Evolutionary conservation across 176 grass and related monocot species (phyloP).

Genomic region (Ensete ventricosum): DNA sequence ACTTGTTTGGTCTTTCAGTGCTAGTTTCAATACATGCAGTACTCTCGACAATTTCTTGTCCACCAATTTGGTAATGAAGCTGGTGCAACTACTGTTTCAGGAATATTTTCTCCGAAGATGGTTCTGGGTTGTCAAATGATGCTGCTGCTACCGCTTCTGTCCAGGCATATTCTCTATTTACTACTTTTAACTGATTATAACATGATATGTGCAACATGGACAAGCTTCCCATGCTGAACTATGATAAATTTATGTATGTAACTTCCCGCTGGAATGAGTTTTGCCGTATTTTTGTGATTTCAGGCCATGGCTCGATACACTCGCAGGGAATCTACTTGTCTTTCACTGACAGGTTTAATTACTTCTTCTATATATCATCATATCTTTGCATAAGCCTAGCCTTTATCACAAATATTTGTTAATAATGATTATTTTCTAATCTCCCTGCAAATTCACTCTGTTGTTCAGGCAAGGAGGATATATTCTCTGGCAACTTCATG

Average conservation of each 20-base stretch:
- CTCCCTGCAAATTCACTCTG: background rate
- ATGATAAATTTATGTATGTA: background rate
- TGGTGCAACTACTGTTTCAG: slow-evolving; percentile 33
- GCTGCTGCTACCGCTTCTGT: slow-evolving; percentile 46
- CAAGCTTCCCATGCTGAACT: background rate
- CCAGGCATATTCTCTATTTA: slow-evolving; percentile 41
- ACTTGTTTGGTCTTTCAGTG: background rate
- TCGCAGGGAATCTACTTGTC: slow-evolving; percentile 74
- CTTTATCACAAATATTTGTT: background rate
- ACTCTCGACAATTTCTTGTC: slow-evolving; percentile 4
- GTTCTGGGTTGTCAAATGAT: slow-evolving; percentile 43
- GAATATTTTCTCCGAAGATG: slow-evolving; percentile 87
- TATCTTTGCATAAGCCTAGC: background rate
- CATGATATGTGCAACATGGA: background rate
- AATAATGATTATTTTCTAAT: background rate
- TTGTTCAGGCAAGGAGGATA: slow-evolving; percentile 61
- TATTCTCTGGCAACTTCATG: slow-evolving; percentile 84
- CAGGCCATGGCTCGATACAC: slow-evolving; percentile 89
- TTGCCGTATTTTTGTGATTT: slow-evolving; percentile 20
- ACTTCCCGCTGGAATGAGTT: background rate
- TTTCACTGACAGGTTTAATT: slow-evolving; percentile 68
- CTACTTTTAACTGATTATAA: background rate
- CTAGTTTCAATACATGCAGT: slow-evolving; percentile 1
- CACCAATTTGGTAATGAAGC: slow-evolving; percentile 19
- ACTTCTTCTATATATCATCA: slow-evolving; percentile 15